Percentiles rank a stretch among this genome's conserved stretches.
Evolutionary conservation across 805 yeast genomes (phyloP).

Genomic region (Candida ortonii): DNA sequence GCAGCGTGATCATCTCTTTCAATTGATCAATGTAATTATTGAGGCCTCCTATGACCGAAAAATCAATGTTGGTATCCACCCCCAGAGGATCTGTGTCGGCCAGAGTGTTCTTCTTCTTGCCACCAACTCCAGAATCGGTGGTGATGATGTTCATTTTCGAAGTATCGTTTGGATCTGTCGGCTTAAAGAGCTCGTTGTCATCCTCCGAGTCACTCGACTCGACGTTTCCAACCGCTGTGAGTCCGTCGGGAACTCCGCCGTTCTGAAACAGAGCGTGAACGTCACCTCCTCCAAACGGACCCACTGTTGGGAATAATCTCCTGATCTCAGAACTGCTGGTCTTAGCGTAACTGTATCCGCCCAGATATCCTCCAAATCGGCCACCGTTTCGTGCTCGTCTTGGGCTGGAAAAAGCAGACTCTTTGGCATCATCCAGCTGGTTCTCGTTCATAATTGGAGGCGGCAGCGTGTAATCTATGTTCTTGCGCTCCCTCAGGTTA

Average conservation of each 20-base stretch:
- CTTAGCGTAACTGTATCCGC: conserved; percentile 22
- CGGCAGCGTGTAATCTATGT: conserved; percentile 76
- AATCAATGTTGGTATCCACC: conserved; percentile 60
- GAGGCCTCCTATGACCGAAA: conserved; percentile 82
- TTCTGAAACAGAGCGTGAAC: conserved; percentile 77
- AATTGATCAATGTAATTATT: conserved; percentile 87
- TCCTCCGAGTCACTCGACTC: conserved; percentile 49
- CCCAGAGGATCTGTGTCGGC: conserved; percentile 96
- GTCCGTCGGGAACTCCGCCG: conserved; percentile 48
- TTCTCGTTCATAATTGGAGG: conserved; percentile 63
- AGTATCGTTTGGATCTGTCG: conserved; percentile 33
- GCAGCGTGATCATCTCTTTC: conserved; percentile 95
- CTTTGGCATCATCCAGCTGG: conserved; percentile 26
- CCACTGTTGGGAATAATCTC: conserved; percentile 87
- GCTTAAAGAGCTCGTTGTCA: conserved; percentile 40
- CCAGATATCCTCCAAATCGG: conserved; percentile 20
- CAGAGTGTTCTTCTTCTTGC: conserved; percentile 52
- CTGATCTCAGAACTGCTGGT: conserved; percentile 44
- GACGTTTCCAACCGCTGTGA: conserved; percentile 35
- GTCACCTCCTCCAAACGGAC: conserved; percentile 97
- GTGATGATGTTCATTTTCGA: conserved; percentile 22
- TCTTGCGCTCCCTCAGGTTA: conserved; percentile 62
- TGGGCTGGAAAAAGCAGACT: conserved; percentile 28
- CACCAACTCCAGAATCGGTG: conserved; percentile 15
- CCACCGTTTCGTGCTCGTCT: conserved; percentile 27